Evolutionary conservation across 257 asterid genomes (phyloP), one percentile per base, ranked within the genome.

Genomic region (Przewalskia tangutica): DNA sequence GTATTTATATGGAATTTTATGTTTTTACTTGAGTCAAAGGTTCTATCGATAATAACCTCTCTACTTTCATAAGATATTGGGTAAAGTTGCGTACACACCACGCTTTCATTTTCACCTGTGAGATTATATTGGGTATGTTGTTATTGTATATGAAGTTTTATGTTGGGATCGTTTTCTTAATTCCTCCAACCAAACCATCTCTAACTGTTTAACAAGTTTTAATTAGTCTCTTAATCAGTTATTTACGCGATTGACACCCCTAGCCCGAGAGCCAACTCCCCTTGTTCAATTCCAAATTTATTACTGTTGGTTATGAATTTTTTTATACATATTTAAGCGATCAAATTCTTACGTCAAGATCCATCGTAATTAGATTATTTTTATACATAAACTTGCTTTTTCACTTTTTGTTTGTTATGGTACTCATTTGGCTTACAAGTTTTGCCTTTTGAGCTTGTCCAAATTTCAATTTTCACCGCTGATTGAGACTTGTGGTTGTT

Each of bases 11-110:
- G 27, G 27, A 23, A 23, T 23, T 23, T 23, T 23, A 23, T 23
- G 27, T 23, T 23, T 0, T 23, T 0, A 23, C 0, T 0, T 23
- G 0, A n/a, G n/a, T n/a, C n/a, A n/a, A n/a, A n/a, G n/a, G n/a
- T n/a, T n/a, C n/a, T n/a, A n/a, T n/a, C n/a, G n/a, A n/a, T n/a
- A n/a, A n/a, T n/a, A n/a, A n/a, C n/a, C n/a, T n/a, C n/a, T n/a
- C n/a, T n/a, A n/a, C n/a, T n/a, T n/a, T n/a, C n/a, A n/a, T n/a
- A n/a, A n/a, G n/a, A n/a, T n/a, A n/a, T n/a, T n/a, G n/a, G n/a
- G n/a, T n/a, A n/a, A n/a, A n/a, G n/a, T n/a, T n/a, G n/a, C n/a
- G n/a, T n/a, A n/a, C n/a, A n/a, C n/a, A n/a, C n/a, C n/a, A n/a
- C n/a, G n/a, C n/a, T n/a, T n/a, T n/a, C n/a, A n/a, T n/a, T n/a